Percentiles rank a stretch among this genome's conserved stretches.
Conservation (phyloP, 768 basidiomycete genomes). For the Porpolomopsis calyptriformis region DNA sequence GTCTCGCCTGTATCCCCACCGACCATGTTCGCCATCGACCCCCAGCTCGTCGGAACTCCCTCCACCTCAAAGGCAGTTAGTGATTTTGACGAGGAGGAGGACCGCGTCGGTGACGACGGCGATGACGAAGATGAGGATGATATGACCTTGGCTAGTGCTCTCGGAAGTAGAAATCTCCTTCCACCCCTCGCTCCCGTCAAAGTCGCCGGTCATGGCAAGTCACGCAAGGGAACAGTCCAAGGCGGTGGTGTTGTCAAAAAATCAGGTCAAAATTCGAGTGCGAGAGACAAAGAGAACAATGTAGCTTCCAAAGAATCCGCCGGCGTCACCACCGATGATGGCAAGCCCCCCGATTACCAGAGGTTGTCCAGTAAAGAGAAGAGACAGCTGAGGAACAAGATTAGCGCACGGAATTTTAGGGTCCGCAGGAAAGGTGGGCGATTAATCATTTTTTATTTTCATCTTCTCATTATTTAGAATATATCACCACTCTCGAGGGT, state of each 20-base stretch:
- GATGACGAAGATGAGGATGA: conserved; percentile 20
- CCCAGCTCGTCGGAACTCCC: conserved; percentile 64
- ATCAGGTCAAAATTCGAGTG: too few species aligned
- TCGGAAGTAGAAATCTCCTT: conserved; percentile 27
- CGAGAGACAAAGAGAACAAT: conserved; percentile 31
- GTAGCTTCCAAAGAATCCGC: neutral
- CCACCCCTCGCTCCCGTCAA: conserved; percentile 45
- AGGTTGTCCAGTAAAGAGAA: conserved; percentile 96
- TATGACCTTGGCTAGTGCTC: conserved; percentile 11
- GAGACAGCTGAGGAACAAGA: conserved; percentile 92
- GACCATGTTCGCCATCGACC: conserved; percentile 45
- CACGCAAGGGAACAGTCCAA: conserved; percentile 57
- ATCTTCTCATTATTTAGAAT: conserved; percentile 44
- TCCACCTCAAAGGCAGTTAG: conserved; percentile 23
- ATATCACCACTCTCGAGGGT: conserved; percentile 87
- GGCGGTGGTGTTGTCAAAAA: conserved; percentile 68
- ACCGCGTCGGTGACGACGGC: conserved; percentile 14
- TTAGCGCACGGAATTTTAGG: conserved; percentile 91
- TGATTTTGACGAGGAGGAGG: conserved; percentile 29
- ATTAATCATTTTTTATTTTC: neutral
- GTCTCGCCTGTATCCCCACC: conserved; percentile 19
- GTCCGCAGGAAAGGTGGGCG: conserved; percentile 76
- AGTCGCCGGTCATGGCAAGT: conserved; percentile 49
- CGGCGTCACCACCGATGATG: neutral
- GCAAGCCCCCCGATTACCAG: conserved; percentile 52